Evolutionary conservation across 345 rosid genomes (phyloP), one percentile per base, ranked within the genome.

Genomic region (Syzygium oleosum): DNA sequence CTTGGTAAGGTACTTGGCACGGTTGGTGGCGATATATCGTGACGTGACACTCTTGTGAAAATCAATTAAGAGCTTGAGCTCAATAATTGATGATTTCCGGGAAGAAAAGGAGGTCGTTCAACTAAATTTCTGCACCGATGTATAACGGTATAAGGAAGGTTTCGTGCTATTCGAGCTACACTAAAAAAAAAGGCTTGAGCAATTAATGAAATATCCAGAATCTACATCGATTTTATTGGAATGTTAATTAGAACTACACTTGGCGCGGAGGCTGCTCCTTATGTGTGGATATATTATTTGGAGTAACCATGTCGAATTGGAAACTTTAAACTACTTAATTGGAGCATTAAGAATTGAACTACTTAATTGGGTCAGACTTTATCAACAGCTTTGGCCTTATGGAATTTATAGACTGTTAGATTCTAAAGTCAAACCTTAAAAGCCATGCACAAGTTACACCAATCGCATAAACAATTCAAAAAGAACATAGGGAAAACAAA

Each of bases 91-190:
- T 61, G 73, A n/a, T 61, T 61, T 61, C 8, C 3, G 0, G 4
- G 2, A 9, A 61, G 14, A 34, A 61, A 73, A 73, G 10, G 7
- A 73, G 2, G 23, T 68, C 5, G 23, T 17, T 31, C 5, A 4
- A 68, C 23, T 16, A 17, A 68, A 68, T 16, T 17, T 31, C 43
- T 7, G 17, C 16, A 41, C 16, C 16, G 23, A 2, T 16, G 16
- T 61, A 13, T 2, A 0, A 31, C 22, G 78, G 31, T 61, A n/a
- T 1, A 0, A 31, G 23, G 43, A 31, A 31, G 12, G 16, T 31
- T 31, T 65, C 2, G 3, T 8, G 6, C 3, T 0, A 6, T 65
- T 65, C 12, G 6, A 65, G 78, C 43, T 65, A 8, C 43, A 31
- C 43, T 31, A 9, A 65, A 9, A 7, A 65, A 9, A 7, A 15